A percentile compares a stretch with the other conserved stretches of the same genome.
Evolutionary conservation across 2,329 filamentous ascomycete species (phyloP).

Genomic region (Daldinia sp.): DNA sequence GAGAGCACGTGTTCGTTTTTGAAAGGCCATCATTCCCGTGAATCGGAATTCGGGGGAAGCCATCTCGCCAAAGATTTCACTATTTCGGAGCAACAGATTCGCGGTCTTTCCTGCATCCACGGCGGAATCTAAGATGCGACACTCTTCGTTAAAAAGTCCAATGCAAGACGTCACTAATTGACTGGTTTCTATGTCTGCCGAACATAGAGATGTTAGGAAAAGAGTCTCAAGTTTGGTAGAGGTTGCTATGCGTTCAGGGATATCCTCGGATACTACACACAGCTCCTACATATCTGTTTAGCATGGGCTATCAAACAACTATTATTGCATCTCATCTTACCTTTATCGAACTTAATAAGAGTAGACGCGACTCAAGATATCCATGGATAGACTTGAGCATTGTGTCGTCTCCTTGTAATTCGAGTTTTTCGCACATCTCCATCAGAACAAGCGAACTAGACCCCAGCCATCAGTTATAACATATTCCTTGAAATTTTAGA

Average conservation of each 20-base stretch:
- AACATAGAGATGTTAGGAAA: conserved; percentile 73
- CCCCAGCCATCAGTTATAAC: conserved; percentile 31
- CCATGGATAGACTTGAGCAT: conserved; percentile 63
- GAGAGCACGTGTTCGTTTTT: conserved; percentile 72
- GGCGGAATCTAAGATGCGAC: conserved; percentile 64
- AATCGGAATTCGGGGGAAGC: conserved; percentile 73
- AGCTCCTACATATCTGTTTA: conserved; percentile 60
- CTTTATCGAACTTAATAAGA: conserved; percentile 63
- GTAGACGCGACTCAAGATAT: conserved; percentile 67
- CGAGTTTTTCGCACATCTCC: conserved; percentile 63
- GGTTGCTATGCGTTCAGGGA: conserved; percentile 65
- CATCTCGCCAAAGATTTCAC: conserved; percentile 71
- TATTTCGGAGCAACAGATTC: conserved; percentile 69
- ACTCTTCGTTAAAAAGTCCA: conserved; percentile 72
- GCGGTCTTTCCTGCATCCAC: conserved; percentile 64
- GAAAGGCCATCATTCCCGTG: conserved; percentile 76
- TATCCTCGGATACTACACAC: conserved; percentile 64
- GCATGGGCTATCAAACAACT: conserved; percentile 12
- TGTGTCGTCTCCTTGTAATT: conserved; percentile 57
- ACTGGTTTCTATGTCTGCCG: conserved; percentile 73
- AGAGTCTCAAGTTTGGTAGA: conserved; percentile 71
- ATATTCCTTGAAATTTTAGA: background rate
- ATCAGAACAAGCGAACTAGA: conserved; percentile 60
- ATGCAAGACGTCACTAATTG: conserved; percentile 73
- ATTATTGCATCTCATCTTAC: conserved; percentile 52